These are phyloP conservation scores for Elongisporangium prolatum DNA, from an alignment of 352 stramenopile genomes.

Conservation along the genomic window DNA sequence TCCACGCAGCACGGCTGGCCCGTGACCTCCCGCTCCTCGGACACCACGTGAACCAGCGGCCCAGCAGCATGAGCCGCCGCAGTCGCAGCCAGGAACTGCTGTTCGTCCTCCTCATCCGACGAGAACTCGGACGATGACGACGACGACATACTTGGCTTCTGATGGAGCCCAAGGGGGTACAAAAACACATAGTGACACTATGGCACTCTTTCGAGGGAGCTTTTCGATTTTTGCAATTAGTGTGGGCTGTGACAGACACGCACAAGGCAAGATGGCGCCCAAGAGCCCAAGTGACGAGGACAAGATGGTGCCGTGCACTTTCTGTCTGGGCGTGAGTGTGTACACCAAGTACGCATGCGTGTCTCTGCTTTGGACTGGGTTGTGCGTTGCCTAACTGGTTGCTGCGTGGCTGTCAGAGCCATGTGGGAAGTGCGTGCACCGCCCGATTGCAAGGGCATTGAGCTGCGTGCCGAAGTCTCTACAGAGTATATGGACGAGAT, in stretches of 20 bases:
- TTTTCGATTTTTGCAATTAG: not conserved
- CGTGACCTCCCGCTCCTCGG: constrained; percentile 16
- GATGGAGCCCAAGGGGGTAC: not conserved
- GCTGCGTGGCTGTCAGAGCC: constrained; percentile 18
- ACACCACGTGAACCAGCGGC: constrained; percentile 16
- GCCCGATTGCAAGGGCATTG: constrained; percentile 53
- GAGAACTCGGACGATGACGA: constrained; percentile 47
- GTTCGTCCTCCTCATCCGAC: constrained; percentile 29
- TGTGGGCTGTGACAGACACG: not conserved
- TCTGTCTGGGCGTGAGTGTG: constrained; percentile 57
- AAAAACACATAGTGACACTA: constrained; percentile 1
- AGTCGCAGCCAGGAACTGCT: constrained; percentile 3
- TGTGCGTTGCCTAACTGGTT: not conserved
- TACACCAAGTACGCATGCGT: constrained; percentile 51
- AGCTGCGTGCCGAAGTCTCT: constrained; percentile 30
- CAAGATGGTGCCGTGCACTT: constrained; percentile 27
- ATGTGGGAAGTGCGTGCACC: constrained; percentile 46
- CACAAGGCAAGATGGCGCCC: not conserved
- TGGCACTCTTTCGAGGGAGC: not conserved
- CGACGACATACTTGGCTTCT: not conserved
- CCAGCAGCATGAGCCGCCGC: not conserved
- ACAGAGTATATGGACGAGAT: constrained; percentile 43
- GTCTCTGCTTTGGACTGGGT: not conserved
- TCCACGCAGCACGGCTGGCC: constrained; percentile 20
- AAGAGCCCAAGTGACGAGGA: constrained; percentile 1